Percentiles rank a stretch among this genome's conserved stretches.
Conservation (phyloP, 257 asterid species). For the Phtheirospermum japonicum region DNA sequence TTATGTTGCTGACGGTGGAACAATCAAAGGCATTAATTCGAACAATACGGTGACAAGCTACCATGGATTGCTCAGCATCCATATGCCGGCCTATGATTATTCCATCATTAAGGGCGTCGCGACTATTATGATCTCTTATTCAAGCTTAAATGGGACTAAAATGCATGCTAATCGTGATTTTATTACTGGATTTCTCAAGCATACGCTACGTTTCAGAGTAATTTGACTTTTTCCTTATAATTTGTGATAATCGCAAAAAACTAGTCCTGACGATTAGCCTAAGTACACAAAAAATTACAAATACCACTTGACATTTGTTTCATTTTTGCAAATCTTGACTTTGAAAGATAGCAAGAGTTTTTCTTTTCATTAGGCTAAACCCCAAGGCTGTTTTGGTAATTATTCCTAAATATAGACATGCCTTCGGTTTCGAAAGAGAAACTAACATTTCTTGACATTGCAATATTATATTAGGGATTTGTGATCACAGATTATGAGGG, state of each 20-base stretch:
- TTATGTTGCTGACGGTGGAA: constrained; percentile 57
- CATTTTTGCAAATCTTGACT: no score
- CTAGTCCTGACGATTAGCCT: no score
- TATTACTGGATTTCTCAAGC: constrained; percentile 41
- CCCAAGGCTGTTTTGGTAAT: no score
- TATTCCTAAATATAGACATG: no score
- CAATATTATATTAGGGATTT: constrained; percentile 32
- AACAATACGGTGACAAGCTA: constrained; percentile 34
- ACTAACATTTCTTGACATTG: background rate
- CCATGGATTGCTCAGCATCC: constrained; percentile 38
- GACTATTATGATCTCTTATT: constrained; percentile 44
- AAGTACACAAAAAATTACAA: no score
- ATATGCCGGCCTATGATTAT: constrained; percentile 39
- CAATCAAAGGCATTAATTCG: constrained; percentile 41
- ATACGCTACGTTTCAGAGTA: constrained; percentile 41
- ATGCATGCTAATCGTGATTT: constrained; percentile 47
- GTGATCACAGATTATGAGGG: constrained; percentile 44
- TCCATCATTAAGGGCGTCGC: constrained; percentile 49
- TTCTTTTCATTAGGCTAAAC: no score
- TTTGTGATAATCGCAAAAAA: background rate
- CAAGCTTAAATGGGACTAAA: constrained; percentile 43
- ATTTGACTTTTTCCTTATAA: background rate
- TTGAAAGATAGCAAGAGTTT: no score
- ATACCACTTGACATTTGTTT: no score
- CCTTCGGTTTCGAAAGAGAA: background rate